These are phyloP conservation scores for Cyclaneusma minus DNA, from an alignment of 2,329 filamentous ascomycete species.

Conservation along the genomic window DNA sequence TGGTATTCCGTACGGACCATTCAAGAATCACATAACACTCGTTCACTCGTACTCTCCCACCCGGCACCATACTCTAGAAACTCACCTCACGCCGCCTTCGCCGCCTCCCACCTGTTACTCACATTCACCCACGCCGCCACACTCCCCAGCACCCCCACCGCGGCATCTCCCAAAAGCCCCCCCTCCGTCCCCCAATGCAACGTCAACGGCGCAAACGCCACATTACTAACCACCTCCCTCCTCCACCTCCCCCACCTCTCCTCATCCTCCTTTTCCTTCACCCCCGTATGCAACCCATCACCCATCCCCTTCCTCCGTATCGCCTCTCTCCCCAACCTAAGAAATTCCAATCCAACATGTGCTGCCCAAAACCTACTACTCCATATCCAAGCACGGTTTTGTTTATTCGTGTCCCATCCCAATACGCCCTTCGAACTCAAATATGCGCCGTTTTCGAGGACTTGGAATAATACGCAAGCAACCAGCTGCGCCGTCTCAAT, in stretches of 20 bases:
- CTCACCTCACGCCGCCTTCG: no score
- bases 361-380: conserved; percentile 68
- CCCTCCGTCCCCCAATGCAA: conserved; percentile 66
- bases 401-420: conserved; percentile 35
- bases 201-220: conserved; percentile 68
- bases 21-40: no score
- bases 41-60: no score
- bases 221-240: conserved; percentile 51
- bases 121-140: no score
- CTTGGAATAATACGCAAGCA: conserved; percentile 56
- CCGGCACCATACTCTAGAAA: no score
- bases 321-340: conserved; percentile 33
- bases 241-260: conserved; percentile 34
- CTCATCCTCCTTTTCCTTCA: conserved; percentile 17
- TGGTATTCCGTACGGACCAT: no score
- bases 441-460: conserved; percentile 71
- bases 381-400: conserved; percentile 50
- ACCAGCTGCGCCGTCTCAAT: conserved; percentile 55
- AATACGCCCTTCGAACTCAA: conserved; percentile 60
- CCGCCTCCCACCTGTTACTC: no score
- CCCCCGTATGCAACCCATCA: conserved; percentile 12
- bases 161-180: conserved; percentile 42
- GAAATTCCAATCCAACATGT: conserved; percentile 63
- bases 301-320: conserved; percentile 13
- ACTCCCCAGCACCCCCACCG: conserved; percentile 41